phyloP scores from a whole-genome alignment of 192 early-diverging fungal species.

The Pilaira anomala region DNA sequence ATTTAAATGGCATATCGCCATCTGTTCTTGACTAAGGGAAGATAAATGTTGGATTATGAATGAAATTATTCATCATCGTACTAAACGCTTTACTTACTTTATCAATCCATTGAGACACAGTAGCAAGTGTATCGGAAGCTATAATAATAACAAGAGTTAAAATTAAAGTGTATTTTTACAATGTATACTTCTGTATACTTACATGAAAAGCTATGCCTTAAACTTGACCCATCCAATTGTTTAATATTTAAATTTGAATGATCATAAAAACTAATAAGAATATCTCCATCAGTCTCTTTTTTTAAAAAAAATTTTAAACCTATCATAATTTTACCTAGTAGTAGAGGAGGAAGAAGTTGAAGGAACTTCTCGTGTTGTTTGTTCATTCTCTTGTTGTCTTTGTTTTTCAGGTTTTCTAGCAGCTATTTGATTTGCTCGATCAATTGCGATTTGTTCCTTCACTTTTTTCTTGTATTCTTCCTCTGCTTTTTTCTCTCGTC shows the following conservation, averaged over 20 bases:
- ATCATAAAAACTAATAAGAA: not conserved
- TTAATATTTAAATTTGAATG: constrained; percentile 16
- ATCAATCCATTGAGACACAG: constrained; percentile 29
- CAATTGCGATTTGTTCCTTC: constrained; percentile 28
- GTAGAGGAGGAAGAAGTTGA: not conserved
- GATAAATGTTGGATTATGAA: not conserved
- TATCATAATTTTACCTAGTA: not conserved
- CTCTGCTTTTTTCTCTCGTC: constrained; percentile 21
- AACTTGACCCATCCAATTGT: constrained; percentile 23
- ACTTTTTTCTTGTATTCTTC: constrained; percentile 21
- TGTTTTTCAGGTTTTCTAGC: not conserved
- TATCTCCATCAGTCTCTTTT: too few species aligned
- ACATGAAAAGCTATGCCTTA: constrained; percentile 26
- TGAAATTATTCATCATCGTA: not conserved
- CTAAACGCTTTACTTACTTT: constrained; percentile 2
- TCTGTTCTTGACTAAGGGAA: constrained; percentile 25
- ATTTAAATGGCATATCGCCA: constrained; percentile 31
- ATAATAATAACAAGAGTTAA: not conserved
- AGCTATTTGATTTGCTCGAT: constrained; percentile 16
- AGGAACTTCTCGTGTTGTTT: not conserved
- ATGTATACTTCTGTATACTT: not conserved
- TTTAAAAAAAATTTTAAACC: too few species aligned
- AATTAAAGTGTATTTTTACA: not conserved
- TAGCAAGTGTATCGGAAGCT: constrained; percentile 21
- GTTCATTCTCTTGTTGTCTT: not conserved